Evolutionary conservation across 352 stramenopile species (phyloP), one percentile per base, ranked within the genome.

Genomic region (Phytophthora fragariae): DNA sequence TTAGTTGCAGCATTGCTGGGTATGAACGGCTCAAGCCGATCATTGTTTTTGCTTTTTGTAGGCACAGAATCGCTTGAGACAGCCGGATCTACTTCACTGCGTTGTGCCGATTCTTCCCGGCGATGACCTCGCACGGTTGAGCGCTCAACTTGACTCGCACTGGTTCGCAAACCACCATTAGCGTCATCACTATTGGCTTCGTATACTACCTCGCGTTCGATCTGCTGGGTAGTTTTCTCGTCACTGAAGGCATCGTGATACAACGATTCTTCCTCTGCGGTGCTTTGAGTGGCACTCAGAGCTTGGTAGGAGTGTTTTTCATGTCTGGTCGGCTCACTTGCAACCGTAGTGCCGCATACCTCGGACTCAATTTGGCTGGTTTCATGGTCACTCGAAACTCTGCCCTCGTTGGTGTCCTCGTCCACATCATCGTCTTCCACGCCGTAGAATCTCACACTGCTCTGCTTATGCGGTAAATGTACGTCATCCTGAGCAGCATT

Each of bases 381-480:
- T 8, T 47, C 33, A 14, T 55, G 12, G 17, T 61, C 49, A 47
- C 29, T 57, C 8, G 7, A 4, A 17, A 7, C 1, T 5, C 31
- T 17, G n/a, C 52, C 44, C 1, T 35, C 27, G 2, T 37, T 53
- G 41, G 49, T 15, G n/a, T 47, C 46, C 12, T 62, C 62, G 7
- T 50, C 52, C 14, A 19, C 12, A 35, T 57, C 10, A 17, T n/a
- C 53, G 9, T 24, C 21, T 27, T 11, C 41, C 5, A 21, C 14
- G 1, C 60, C 55, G 3, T 62, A 41, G 33, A 75, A 75, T 19
- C 55, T 39, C 17, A 74, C 60, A 29, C 47, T 70, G 35, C 68
- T 65, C 33, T 65, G 68, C n/a, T 70, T 70, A 6, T 27, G 60
- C 41, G 55, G n/a, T 17, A 50, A 14, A 19, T n/a, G 39, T 5